Evolutionary conservation across 257 asterid species (phyloP).

Genomic region (Fraxinus americana): DNA sequence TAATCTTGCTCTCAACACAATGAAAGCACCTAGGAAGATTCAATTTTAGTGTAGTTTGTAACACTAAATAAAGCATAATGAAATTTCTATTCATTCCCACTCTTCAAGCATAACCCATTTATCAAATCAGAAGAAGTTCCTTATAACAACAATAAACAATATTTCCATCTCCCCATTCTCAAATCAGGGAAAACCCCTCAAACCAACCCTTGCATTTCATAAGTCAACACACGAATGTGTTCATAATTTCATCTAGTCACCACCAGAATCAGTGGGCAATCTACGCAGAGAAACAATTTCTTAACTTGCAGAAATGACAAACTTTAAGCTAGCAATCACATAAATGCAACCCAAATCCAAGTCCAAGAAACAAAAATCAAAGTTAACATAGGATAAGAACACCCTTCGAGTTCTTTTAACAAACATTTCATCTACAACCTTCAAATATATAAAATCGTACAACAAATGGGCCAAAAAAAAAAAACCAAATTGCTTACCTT

Average conservation of each 20-base stretch:
- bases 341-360: background rate
- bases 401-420: background rate
- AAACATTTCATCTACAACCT: background rate
- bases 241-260: background rate
- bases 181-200: background rate
- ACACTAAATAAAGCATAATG: background rate
- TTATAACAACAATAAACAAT: background rate
- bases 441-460: background rate
- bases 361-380: background rate
- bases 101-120: constrained; percentile 13
- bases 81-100: background rate
- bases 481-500: background rate
- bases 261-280: background rate
- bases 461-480: background rate
- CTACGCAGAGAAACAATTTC: background rate
- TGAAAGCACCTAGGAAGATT: background rate
- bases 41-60: background rate
- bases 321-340: background rate
- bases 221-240: constrained; percentile 1
- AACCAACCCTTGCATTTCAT: background rate
- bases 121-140: background rate
- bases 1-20: background rate
- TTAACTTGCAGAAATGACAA: background rate
- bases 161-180: background rate
- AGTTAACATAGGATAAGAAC: background rate